Base-by-base conservation (phyloP, 2,329 filamentous ascomycete species). In the Microdochium nivale region DNA sequence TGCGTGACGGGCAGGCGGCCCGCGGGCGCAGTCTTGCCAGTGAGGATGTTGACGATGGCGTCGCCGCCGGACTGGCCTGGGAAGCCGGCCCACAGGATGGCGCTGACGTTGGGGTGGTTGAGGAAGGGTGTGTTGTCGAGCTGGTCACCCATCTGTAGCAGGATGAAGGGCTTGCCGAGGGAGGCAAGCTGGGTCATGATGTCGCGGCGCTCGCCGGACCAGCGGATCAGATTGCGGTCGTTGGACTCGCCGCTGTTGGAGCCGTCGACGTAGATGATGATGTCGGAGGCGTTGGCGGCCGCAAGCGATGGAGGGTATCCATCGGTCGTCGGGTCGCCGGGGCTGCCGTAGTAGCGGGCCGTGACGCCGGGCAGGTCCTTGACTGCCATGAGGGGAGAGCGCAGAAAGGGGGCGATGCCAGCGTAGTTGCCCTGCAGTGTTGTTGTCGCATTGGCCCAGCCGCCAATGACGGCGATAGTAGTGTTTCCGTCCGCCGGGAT, bases 211-310 rank as follows among this genome's bases (percentile, higher is more conserved):
- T 71, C 69, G 4, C 68, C 68, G 0, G 77, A 70, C 79, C 79
- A 83, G 7, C 66, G 62, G 47, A 83, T 72, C 13, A 65, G 59
- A 11, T 65, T 66, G 13, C 80, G 73, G 58, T 84, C 80, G 23
- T 65, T 68, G 21, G 64, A 68, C 58, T 84, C 80, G 11, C 66
- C 64, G 51, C 77, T 78, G 5, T 77, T 68, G 3, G 65, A 65
- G n/a, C 80, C 80, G 40, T 76, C 78, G 14, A 75, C 65, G 56
- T 74, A 83, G 30, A 83, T 62, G 55, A 83, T 73, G 5, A 74
- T 61, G 57, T 81, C 77, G 3, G 76, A 68, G 1, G 67, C 61
- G 21, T 68, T 60, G 11, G 75, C 76, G 48, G 57, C 65, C 16
- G 60, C 62, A 16, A 72, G 52, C 5, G 70, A 70, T 0, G 54